These are phyloP conservation scores for Annulohypoxylon bovei DNA, from an alignment of 495 filamentous ascomycete species.

Conservation along the genomic window DNA sequence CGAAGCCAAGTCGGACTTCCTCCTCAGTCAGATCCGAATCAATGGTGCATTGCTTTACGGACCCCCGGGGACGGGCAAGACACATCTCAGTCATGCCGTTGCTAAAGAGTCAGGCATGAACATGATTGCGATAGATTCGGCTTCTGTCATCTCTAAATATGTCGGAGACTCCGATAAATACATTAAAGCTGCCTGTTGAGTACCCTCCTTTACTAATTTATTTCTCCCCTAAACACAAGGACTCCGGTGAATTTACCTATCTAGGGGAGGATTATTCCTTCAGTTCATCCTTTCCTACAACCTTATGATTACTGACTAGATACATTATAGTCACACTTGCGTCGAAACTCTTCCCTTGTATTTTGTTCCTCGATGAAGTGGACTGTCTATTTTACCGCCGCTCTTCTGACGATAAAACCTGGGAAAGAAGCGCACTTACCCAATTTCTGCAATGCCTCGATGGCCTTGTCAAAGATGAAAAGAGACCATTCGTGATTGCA, in stretches of 20 bases:
- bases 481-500: conserved; percentile 26
- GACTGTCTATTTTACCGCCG: conserved; percentile 34
- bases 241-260: too few relatives aligned
- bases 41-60: conserved; percentile 48
- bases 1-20: conserved; percentile 8
- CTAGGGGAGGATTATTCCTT: too few relatives aligned
- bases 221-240: too few relatives aligned
- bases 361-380: conserved; percentile 45
- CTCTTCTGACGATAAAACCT: neutral
- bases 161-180: conserved; percentile 34
- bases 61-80: conserved; percentile 35
- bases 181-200: conserved; percentile 28
- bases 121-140: conserved; percentile 28
- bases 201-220: neutral
- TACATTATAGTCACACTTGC: conserved; percentile 12
- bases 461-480: conserved; percentile 6
- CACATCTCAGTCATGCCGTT: conserved; percentile 20
- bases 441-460: conserved; percentile 32
- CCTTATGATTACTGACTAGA: neutral
- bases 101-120: conserved; percentile 18
- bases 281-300: neutral
- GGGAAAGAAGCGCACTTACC: conserved; percentile 24
- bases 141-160: conserved; percentile 13
- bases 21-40: conserved; percentile 14
- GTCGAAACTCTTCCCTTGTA: conserved; percentile 24